These are phyloP conservation scores for Pseudoneurospora amorphoporcata DNA, from an alignment of 495 filamentous ascomycete species.

Conservation along the genomic window DNA sequence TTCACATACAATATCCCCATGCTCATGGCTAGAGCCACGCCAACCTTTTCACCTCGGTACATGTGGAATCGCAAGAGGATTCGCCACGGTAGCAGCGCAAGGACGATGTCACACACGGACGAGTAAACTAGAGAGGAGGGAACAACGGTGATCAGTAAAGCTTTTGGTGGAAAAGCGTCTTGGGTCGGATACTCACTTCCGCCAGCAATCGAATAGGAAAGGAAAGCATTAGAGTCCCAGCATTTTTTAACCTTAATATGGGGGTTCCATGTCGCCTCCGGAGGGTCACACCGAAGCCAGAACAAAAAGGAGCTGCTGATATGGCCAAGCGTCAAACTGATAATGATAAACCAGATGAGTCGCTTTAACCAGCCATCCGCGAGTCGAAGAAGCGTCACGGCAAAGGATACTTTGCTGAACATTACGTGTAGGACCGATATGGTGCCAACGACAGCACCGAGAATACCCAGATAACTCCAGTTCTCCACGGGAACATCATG, in stretches of 20 bases:
- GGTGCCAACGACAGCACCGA: conserved; percentile 13
- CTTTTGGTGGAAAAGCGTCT: not conserved
- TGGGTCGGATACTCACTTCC: not conserved
- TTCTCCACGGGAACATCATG: conserved; percentile 8
- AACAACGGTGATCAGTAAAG: not conserved
- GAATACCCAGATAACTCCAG: conserved; percentile 3
- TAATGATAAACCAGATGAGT: conserved; percentile 14
- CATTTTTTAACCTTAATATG: not conserved
- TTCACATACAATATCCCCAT: conserved; percentile 19
- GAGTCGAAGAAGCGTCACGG: conserved; percentile 15
- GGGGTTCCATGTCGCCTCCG: not conserved
- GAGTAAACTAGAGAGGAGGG: conserved; percentile 13
- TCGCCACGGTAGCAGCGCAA: conserved; percentile 17
- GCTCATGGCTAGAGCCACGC: conserved; percentile 20
- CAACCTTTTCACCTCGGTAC: conserved; percentile 21
- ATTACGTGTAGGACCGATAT: conserved; percentile 11
- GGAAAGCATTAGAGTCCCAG: not conserved
- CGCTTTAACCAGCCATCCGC: conserved; percentile 8
- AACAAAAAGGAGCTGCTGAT: not conserved
- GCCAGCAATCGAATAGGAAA: not conserved
- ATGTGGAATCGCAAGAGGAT: conserved; percentile 18
- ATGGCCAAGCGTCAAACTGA: conserved; percentile 4
- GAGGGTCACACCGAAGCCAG: not conserved
- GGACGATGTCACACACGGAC: conserved; percentile 15
- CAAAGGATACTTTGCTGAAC: conserved; percentile 18